Conservation (phyloP, 345 rosid species). For the Raphanus sativus region DNA sequence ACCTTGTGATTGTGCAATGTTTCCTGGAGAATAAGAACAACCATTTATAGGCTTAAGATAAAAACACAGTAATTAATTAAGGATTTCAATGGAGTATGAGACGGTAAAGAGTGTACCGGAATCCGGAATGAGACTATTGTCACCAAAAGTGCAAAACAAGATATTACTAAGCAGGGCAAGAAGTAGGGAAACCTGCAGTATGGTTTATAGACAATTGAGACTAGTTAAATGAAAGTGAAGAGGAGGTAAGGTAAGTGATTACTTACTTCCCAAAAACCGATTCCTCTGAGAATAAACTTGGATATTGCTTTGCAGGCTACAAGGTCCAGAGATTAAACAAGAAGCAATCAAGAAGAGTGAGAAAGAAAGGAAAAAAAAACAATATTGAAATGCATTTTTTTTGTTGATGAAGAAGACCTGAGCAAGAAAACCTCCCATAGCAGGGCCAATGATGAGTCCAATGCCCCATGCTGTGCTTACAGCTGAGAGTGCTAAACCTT, state of each 20-base stretch:
- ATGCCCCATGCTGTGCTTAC: conserved; percentile 98
- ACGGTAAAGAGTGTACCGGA: conserved; percentile 52
- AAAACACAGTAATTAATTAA: conserved; percentile 2
- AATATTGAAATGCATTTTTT: not conserved
- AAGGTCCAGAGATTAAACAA: not conserved
- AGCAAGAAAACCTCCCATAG: conserved; percentile 88
- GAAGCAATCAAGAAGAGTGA: conserved; percentile 21
- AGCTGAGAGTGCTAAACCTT: conserved; percentile 77
- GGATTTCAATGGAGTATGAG: not conserved
- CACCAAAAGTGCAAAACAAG: conserved; percentile 61
- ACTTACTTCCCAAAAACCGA: conserved; percentile 72
- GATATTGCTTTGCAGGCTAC: conserved; percentile 91
- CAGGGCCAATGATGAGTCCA: conserved; percentile 95
- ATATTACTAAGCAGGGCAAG: conserved; percentile 66
- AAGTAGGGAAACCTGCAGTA: conserved; percentile 79
- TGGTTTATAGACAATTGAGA: conserved; percentile 18
- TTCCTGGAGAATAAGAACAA: conserved; percentile 47
- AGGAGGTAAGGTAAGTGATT: not conserved
- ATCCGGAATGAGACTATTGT: conserved; percentile 58
- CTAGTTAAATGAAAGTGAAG: not conserved
- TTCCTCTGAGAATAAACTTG: conserved; percentile 61
- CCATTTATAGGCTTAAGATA: conserved; percentile 19
- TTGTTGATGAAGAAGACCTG: conserved; percentile 54
- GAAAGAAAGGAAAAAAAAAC: not conserved
- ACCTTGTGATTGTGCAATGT: conserved; percentile 63